Evolutionary conservation across 2,329 filamentous ascomycete species (phyloP).

Genomic region (Aspergillus carbonarius): DNA sequence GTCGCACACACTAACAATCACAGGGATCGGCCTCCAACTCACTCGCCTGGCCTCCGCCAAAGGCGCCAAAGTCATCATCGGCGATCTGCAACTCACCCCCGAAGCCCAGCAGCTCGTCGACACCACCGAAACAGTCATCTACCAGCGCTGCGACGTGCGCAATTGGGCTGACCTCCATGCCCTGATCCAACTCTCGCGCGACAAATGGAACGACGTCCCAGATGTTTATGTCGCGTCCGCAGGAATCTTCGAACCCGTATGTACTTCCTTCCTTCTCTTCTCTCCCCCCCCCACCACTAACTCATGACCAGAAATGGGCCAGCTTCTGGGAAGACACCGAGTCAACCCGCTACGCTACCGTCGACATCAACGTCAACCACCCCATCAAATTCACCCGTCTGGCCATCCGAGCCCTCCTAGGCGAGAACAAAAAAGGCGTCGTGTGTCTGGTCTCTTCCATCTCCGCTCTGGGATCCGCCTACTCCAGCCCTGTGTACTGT

Average conservation of each 20-base stretch:
- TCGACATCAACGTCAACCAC: conserved; percentile 8
- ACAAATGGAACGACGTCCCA: conserved; percentile 1
- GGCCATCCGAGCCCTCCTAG: conserved; percentile 3
- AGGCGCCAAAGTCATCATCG: conserved; percentile 5
- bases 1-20: not conserved
- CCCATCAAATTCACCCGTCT: conserved; percentile 8
- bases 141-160: conserved; percentile 6
- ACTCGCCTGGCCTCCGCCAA: not conserved
- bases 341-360: not conserved
- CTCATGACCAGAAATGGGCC: not conserved
- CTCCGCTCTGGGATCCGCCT: not conserved
- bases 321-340: conserved; percentile 8
- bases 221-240: conserved; percentile 6
- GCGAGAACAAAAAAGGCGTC: conserved; percentile 6
- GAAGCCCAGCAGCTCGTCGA: conserved; percentile 2
- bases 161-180: conserved; percentile 1
- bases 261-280: not conserved
- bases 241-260: conserved; percentile 10
- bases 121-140: not conserved
- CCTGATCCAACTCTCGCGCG: not conserved
- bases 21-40: conserved; percentile 7
- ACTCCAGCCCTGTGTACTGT: not conserved
- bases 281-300: not conserved
- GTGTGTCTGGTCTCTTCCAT: not conserved
- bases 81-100: conserved; percentile 4